phyloP scores from a whole-genome alignment of 2,329 filamentous ascomycete genomes.

The Raffaelea albimanens region DNA sequence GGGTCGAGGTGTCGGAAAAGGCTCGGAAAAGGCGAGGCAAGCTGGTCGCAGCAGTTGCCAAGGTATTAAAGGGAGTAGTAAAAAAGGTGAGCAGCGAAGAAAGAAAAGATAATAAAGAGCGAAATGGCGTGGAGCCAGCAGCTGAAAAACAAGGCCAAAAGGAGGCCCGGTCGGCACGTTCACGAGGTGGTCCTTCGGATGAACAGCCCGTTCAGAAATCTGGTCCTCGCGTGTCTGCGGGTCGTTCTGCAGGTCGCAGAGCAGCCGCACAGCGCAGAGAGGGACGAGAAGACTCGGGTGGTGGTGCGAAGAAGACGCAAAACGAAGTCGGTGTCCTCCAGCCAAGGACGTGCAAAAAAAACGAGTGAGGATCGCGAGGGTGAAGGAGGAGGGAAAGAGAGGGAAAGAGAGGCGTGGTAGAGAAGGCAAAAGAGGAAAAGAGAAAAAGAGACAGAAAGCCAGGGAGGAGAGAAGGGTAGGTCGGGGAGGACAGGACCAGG shows the following conservation, averaged over 20 bases:
- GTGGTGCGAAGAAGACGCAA: neutral
- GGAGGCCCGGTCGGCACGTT: too few relatives aligned
- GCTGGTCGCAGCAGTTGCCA: neutral
- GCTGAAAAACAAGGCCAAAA: neutral
- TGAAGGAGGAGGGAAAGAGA: conserved; percentile 8
- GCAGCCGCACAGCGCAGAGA: neutral
- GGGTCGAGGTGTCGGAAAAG: neutral
- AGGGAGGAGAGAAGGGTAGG: too few relatives aligned
- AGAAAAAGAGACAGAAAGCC: neutral
- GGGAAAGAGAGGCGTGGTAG: conserved; percentile 16
- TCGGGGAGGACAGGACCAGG: too few relatives aligned
- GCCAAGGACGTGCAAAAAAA: neutral
- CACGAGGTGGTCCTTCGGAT: neutral
- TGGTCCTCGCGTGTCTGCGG: neutral
- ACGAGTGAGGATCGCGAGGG: neutral
- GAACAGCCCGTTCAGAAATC: neutral
- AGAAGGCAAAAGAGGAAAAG: conserved; percentile 17
- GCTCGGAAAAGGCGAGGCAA: neutral
- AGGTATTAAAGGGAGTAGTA: neutral
- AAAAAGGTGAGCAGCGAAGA: neutral
- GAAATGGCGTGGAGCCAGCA: neutral
- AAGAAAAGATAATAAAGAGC: neutral
- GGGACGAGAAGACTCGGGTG: neutral
- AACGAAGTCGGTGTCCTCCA: neutral
- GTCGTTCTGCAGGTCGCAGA: neutral